Conservation (phyloP, 257 asterid species). For the Lycium barbarum region DNA sequence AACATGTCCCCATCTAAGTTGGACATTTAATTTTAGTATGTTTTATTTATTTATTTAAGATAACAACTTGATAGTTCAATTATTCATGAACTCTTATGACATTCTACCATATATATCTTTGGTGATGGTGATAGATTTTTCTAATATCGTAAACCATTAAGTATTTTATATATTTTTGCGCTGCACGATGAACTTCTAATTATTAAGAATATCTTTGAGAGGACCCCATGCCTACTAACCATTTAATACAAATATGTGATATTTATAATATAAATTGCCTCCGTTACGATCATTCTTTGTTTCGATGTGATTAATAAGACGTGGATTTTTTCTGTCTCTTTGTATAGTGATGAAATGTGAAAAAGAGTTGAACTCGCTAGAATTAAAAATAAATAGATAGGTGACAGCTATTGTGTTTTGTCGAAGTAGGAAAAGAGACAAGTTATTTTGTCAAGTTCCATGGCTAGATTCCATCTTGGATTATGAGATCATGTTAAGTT, state of each 20-base stretch:
- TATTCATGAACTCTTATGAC: not conserved
- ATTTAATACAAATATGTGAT: not conserved
- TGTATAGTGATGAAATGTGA: not conserved
- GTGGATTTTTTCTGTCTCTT: not conserved
- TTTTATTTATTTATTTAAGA: not conserved
- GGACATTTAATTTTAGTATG: not conserved
- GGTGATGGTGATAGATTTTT: slow-evolving; percentile 11
- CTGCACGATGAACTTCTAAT: slow-evolving; percentile 26
- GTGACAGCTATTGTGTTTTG: not conserved
- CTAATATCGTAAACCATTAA: not conserved
- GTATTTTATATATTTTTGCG: not conserved
- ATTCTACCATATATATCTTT: slow-evolving; percentile 25
- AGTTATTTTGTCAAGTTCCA: not conserved
- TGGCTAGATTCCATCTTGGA: not conserved
- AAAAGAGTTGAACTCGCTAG: not conserved
- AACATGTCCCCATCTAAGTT: not conserved
- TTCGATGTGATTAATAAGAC: not conserved
- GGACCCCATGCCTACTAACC: not conserved
- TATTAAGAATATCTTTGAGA: not conserved
- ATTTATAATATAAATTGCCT: not conserved
- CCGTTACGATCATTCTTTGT: not conserved
- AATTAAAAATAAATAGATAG: not conserved
- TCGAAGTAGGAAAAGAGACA: not conserved
- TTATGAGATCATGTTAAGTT: not conserved
- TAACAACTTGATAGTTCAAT: not conserved